phyloP scores from a whole-genome alignment of 441 rosid genomes.

The Codiaeum variegatum region DNA sequence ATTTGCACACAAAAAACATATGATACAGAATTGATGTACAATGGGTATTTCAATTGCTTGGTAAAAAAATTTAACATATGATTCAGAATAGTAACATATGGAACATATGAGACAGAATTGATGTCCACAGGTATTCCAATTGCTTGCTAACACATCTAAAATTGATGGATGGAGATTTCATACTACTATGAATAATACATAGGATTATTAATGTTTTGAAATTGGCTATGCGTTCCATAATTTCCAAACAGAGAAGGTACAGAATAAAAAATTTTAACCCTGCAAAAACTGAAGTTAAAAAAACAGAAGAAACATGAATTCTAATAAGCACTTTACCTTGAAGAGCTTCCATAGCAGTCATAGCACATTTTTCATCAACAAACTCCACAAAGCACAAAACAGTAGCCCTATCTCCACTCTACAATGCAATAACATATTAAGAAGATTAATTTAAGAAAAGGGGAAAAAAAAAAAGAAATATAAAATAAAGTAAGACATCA shows the following conservation, averaged over 20 bases:
- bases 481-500: neutral
- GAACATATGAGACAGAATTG: too few species aligned
- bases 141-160: too few species aligned
- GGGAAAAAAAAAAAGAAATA: conserved; percentile 10
- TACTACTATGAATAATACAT: neutral
- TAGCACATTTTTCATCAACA: conserved; percentile 39
- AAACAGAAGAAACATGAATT: neutral
- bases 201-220: neutral
- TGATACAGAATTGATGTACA: neutral
- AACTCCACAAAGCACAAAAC: conserved; percentile 63
- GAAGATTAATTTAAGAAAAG: neutral
- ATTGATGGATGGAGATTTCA: neutral
- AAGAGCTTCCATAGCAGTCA: conserved; percentile 54
- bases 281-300: neutral
- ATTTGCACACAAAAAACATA: neutral
- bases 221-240: neutral
- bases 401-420: conserved; percentile 46
- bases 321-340: conserved; percentile 36
- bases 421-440: conserved; percentile 19
- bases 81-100: too few species aligned
- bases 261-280: neutral
- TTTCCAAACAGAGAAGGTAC: neutral
- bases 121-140: too few species aligned
- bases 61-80: too few species aligned
- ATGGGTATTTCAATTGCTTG: neutral